Evolutionary conservation across 129 eudicot genomes (phyloP).

Genomic region (Saussurea involucrata): DNA sequence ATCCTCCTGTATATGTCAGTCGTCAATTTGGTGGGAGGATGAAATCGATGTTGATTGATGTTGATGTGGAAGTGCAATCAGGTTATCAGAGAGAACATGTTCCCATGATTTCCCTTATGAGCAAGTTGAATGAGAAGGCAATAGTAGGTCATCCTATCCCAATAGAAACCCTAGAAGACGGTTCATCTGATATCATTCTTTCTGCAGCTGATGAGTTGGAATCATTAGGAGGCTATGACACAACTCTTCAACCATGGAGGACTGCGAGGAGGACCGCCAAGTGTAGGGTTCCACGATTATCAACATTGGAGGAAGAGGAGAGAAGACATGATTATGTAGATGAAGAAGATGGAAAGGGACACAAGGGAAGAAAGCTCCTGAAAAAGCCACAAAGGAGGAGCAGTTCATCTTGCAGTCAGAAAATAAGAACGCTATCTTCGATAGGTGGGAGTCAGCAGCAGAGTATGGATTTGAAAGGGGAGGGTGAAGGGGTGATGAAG

Average conservation of each 20-base stretch:
- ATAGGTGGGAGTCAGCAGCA: constrained; percentile 56
- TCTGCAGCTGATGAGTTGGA: constrained; percentile 36
- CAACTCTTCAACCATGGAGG: constrained; percentile 77
- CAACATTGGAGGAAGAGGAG: constrained; percentile 42
- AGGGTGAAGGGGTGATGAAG: constrained; percentile 56
- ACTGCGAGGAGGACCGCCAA: constrained; percentile 91
- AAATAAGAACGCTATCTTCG: constrained; percentile 71
- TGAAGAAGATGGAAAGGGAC: constrained; percentile 20
- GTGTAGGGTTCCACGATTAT: constrained; percentile 54
- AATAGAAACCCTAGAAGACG: constrained; percentile 64
- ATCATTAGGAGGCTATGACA: constrained; percentile 37
- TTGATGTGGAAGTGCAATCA: constrained; percentile 74
- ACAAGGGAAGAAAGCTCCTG: constrained; percentile 24
- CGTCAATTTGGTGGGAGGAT: constrained; percentile 37
- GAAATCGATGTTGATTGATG: constrained; percentile 62
- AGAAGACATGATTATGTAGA: constrained; percentile 34
- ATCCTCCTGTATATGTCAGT: constrained; percentile 43
- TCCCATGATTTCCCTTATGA: constrained; percentile 86
- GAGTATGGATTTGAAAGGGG: constrained; percentile 23
- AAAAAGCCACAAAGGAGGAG: constrained; percentile 54
- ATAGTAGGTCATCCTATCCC: constrained; percentile 95
- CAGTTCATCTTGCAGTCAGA: constrained; percentile 45
- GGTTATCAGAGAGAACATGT: constrained; percentile 77
- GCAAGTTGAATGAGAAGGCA: constrained; percentile 85
- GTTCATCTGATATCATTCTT: constrained; percentile 47